These are phyloP conservation scores for Cladosporium sp. DNA, from an alignment of 2,329 filamentous ascomycete species.

Conservation along the genomic window DNA sequence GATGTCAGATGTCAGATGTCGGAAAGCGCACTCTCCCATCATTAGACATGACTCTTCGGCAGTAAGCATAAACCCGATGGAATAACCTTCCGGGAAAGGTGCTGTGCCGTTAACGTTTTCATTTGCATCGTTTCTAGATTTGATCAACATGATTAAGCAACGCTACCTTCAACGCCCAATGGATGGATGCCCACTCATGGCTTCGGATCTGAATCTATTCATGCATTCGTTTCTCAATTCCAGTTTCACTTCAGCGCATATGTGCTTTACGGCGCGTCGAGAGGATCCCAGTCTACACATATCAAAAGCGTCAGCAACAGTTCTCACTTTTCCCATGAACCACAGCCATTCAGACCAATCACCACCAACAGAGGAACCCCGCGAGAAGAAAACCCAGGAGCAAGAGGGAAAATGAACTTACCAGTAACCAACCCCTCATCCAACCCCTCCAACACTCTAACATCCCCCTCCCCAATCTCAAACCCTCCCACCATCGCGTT, in stretches of 20 bases:
- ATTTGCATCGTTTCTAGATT: no score
- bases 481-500: constrained; percentile 65
- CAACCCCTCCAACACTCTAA: constrained; percentile 62
- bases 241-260: background rate
- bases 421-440: constrained; percentile 75
- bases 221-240: background rate
- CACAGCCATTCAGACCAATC: no score
- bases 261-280: constrained; percentile 28
- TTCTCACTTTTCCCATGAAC: background rate
- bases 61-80: background rate
- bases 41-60: background rate
- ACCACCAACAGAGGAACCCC: no score
- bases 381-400: no score
- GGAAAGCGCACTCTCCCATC: background rate
- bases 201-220: background rate
- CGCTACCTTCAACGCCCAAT: background rate
- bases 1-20: background rate
- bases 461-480: constrained; percentile 62
- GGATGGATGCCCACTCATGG: background rate
- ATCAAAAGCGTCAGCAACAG: background rate
- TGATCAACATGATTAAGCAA: background rate
- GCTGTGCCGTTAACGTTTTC: no score
- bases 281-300: constrained; percentile 37
- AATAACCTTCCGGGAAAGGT: no score
- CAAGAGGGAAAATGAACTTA: constrained; percentile 45